Conservation (phyloP, 2,329 filamentous ascomycete genomes). For the Penicillium brevicompactum region DNA sequence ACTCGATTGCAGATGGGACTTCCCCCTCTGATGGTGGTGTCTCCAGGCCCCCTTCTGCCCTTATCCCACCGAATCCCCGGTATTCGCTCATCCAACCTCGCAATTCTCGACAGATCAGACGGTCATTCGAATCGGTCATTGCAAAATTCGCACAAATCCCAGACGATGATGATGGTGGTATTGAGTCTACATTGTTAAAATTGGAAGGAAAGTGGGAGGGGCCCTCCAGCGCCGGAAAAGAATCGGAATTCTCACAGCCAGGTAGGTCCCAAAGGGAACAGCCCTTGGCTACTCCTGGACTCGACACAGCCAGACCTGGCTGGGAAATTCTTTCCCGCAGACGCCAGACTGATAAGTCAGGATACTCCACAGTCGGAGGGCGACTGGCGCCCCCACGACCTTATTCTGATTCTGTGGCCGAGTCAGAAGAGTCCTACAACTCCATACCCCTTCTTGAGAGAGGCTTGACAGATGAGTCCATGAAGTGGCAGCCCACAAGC, state of each 20-base stretch:
- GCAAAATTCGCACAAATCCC: conserved; percentile 85
- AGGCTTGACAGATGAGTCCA: conserved; percentile 53
- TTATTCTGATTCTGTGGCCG: conserved; percentile 52
- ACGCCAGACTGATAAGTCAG: conserved; percentile 28
- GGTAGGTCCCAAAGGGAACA: conserved; percentile 2
- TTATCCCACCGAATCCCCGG: conserved; percentile 36
- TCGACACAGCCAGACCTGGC: conserved; percentile 10
- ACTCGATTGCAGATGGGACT: conserved; percentile 27
- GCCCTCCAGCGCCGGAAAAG: conserved; percentile 23
- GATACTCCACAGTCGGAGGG: conserved; percentile 30
- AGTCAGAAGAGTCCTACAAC: conserved; percentile 73
- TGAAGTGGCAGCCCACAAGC: conserved; percentile 46
- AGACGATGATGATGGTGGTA: conserved; percentile 83
- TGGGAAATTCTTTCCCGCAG: conserved; percentile 22
- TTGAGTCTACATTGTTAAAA: conserved; percentile 90
- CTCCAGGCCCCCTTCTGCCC: conserved; percentile 30
- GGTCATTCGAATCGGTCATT: conserved; percentile 86
- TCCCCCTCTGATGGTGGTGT: conserved; percentile 14
- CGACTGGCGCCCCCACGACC: conserved; percentile 34
- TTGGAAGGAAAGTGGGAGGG: conserved; percentile 81
- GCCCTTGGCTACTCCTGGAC: neutral
- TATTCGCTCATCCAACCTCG: conserved; percentile 52
- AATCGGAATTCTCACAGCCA: conserved; percentile 5
- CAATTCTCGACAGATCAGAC: conserved; percentile 59
- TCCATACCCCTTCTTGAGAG: conserved; percentile 77